These are phyloP conservation scores for Verticillium albo-atrum DNA, from an alignment of 2,329 filamentous ascomycete species.

Conservation along the genomic window DNA sequence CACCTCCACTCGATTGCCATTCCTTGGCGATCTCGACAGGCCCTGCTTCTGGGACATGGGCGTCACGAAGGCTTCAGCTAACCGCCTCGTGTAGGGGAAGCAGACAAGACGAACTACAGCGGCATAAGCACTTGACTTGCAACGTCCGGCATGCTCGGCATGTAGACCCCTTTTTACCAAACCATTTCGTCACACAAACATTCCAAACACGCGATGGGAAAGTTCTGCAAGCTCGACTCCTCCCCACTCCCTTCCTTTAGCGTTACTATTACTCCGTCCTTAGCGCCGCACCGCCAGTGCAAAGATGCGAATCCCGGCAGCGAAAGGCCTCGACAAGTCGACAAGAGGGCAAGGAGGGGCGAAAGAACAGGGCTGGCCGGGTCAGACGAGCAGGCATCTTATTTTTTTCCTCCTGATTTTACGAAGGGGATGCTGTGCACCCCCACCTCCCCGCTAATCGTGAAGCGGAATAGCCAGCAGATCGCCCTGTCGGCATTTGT, in stretches of 20 bases:
- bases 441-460: background rate
- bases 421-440: background rate
- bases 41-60: background rate
- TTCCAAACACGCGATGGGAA: background rate
- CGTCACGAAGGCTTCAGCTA: background rate
- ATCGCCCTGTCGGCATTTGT: slow-evolving; percentile 16
- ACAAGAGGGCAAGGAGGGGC: background rate
- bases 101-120: background rate
- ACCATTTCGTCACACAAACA: background rate
- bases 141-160: background rate
- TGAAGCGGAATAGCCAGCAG: slow-evolving; percentile 15
- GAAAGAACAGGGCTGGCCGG: background rate
- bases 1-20: background rate
- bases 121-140: background rate
- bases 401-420: background rate
- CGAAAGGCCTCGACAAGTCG: background rate
- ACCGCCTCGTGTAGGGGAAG: background rate
- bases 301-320: background rate
- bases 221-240: background rate
- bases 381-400: background rate
- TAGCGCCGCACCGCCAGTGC: background rate
- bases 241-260: background rate
- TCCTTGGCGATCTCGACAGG: background rate
- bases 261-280: background rate
- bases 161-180: background rate